Base-by-base conservation (phyloP, 805 yeast species). In the Candida saitoana region DNA sequence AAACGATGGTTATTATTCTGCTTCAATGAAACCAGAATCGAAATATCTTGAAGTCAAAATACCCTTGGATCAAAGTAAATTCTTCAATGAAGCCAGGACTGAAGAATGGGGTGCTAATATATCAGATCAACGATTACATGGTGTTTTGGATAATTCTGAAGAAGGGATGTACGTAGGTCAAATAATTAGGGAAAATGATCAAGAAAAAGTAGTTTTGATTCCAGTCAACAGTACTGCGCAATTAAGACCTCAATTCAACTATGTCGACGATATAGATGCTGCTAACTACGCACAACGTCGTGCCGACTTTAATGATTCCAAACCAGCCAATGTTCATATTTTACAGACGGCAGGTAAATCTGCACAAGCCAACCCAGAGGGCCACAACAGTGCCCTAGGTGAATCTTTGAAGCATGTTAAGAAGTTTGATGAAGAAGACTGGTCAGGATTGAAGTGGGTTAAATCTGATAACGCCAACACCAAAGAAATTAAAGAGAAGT, bases 181-280 rank as follows among this genome's bases (percentile, higher is more conserved):
- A 38, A 51, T 67, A 4, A 46, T 57, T 5, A 5, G 32, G 5
- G 32, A 29, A 9, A 40, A 41, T 11, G 51, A 37, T 18, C 30
- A 33, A 29, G 32, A 29, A 14, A 79, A 74, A 51, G 54, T 88
- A 5, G 79, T 85, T 38, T 59, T 91, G 46, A 62, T 77, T 1
- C 86, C 91, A 1, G 69, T 90, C 1, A 75, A 78, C 27, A 72
- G 79, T 16, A 77, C 85, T 0, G 77, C 84, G 0, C 97, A 91
- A 60, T 60, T 93, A 46, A 74, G 96, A 50, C 93, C 97, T 2
- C 76, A 77, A 51, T 87, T 93, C 64, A 76, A 74, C 49, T 87
- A 90, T 56, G 79, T 89, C 34, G 96, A 89, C 57, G 80, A 74
- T 47, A 56, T 63, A 46, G 77, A 72, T 44, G 67, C 67, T 43